These are phyloP conservation scores for Plasmodiophora brassicae DNA, from an alignment of 208 protist species.

Conservation along the genomic window DNA sequence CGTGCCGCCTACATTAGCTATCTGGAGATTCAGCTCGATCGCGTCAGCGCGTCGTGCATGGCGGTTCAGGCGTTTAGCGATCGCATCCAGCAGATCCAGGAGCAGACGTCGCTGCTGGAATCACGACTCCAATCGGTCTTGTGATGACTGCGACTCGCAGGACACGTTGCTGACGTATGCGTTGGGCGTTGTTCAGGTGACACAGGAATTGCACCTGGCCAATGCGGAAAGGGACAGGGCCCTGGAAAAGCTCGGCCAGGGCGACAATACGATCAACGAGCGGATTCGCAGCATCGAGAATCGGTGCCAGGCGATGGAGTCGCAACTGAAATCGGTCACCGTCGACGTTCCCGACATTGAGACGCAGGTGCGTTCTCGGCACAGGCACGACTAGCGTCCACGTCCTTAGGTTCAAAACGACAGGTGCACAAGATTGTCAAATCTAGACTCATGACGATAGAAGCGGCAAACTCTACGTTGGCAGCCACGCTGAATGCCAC, in stretches of 20 bases:
- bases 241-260: background rate
- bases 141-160: background rate
- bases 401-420: background rate
- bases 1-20: slow-evolving; percentile 13
- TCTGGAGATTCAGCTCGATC: slow-evolving; percentile 33
- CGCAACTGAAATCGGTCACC: background rate
- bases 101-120: background rate
- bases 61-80: slow-evolving; percentile 26
- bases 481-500: background rate
- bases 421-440: slow-evolving; percentile 28
- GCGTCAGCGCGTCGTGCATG: slow-evolving; percentile 24
- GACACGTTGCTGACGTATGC: no score
- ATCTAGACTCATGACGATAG: background rate
- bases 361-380: background rate
- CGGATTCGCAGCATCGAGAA: background rate
- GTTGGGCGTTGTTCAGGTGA: background rate
- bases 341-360: slow-evolving; percentile 14
- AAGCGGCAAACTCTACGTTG: background rate
- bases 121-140: slow-evolving; percentile 12
- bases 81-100: slow-evolving; percentile 32
- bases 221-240: background rate
- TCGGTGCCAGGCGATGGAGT: background rate
- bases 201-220: background rate
- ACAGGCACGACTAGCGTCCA: background rate
- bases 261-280: background rate